Base-by-base conservation (phyloP, 257 asterid genomes). In the Solanum ossicruentum region DNA sequence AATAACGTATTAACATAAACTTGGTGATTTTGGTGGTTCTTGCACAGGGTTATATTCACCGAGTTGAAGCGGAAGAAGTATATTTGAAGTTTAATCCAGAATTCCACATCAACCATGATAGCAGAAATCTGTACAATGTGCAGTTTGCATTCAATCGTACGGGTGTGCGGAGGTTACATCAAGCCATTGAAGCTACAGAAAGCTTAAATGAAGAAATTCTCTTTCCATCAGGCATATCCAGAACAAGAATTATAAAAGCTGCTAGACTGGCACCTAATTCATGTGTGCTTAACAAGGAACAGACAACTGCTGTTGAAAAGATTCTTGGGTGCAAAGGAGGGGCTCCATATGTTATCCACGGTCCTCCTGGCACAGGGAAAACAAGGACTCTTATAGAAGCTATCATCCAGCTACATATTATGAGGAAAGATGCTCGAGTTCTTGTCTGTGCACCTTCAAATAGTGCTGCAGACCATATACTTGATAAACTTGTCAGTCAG, bases 311-410 rank as follows among this genome's bases (percentile, higher is more conserved):
- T 0, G 57, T 97, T 36, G 90, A 94, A 86, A 94, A 90, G 95
- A 93, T 97, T 84, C 91, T 93, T 79, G 90, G 97, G 63, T 91
- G 96, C 88, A 84, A 85, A 49, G 98, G 97, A 73, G 98, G 95
- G 67, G 89, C 94, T 66, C 98, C 99, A 6, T 97, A 93, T 84
- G 85, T 97, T 83, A 92, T 97, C 86, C 94, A 97, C 56, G 99
- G 99, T 15, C 98, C 99, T 58, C 99, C 99, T 6, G 99, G 99
- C 70, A 97, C 99, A 1, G 99, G 99, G 16, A 97, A 97, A 89
- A 93, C 99, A 3, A 89, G 84, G 93, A 94, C 98, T 61, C 89
- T 97, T 10, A 85, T 95, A 17, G 98, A 97, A 92, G 94, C 98
- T 78, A 90, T 97, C 85, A 92, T 95, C 61, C 99, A 97, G 88